Base-by-base conservation (phyloP, 108 stramenopile species). In the Cyclostephanos invisitatus region DNA sequence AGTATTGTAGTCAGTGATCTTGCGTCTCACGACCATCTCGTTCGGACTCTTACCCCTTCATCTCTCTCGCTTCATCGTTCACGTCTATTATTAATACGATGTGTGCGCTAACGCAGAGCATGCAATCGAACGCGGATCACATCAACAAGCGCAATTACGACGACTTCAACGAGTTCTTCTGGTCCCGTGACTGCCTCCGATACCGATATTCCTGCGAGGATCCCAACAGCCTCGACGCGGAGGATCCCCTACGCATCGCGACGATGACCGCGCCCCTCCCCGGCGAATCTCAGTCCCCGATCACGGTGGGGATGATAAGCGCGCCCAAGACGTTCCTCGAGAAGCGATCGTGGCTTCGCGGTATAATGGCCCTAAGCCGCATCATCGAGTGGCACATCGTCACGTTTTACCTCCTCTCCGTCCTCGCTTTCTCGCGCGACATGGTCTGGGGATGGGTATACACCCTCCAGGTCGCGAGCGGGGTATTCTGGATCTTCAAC, bases 161-260 rank as follows among this genome's bases (percentile, higher is more conserved):
- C 62, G 98, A 99, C 74, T 93, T 96, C 81, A 99, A 99, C 72
- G 98, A 99, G 80, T 99, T 98, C 85, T 99, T 99, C 83, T 99
- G 98, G 98, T 95, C 94, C 11, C 84, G 95, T 28, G 77, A 93
- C 17, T 99, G 98, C 77, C 84, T 99, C 51, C 74, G 79, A n/a
- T 96, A 80, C 67, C 85, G 74, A 50, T 95, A 95, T 77, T 87
- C 88, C 20, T 74, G 71, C 54, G 86, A 80, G 46, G 83, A 78
- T 25, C 64, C 78, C 28, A 51, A 60, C 18, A 72, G 80, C 14
- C 21, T 35, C 29, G 71, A 72, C 54, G 62, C 79, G 10, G 90
- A 92, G 64, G 78, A 74, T 36, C 67, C 57, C 11, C 70, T 59
- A 15, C 35, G 66, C 37, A 40, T 78, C 12, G 40, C 63, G 20